Conservation (phyloP, 2,329 filamentous ascomycete genomes). For the Claviceps citrina region DNA sequence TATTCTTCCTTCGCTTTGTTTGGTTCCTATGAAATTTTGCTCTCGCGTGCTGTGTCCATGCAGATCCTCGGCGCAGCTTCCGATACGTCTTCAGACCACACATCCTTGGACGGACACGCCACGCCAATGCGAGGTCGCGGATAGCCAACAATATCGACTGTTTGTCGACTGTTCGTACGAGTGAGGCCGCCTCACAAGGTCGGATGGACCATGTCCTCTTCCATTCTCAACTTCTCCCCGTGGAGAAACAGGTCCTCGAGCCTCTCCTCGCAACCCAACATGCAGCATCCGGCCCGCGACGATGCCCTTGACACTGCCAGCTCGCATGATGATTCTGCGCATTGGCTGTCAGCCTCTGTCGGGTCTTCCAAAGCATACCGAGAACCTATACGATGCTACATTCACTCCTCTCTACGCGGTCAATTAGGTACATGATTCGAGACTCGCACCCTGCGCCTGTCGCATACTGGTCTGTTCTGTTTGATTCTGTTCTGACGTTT, state of each 20-base stretch:
- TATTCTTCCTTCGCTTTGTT: background rate
- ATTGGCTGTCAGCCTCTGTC: slow-evolving; percentile 25
- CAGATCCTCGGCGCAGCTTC: background rate
- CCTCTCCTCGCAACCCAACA: slow-evolving; percentile 19
- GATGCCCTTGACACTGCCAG: slow-evolving; percentile 14
- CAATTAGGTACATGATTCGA: slow-evolving; percentile 29
- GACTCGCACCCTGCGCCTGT: too few species aligned
- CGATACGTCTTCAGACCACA: background rate
- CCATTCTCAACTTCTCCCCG: slow-evolving; percentile 30
- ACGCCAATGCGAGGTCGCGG: slow-evolving; percentile 6
- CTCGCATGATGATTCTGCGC: slow-evolving; percentile 9
- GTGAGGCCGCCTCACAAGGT: too few species aligned
- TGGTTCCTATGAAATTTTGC: too few species aligned
- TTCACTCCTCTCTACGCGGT: slow-evolving; percentile 49
- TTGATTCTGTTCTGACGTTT: background rate
- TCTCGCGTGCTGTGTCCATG: background rate
- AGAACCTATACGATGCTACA: slow-evolving; percentile 57
- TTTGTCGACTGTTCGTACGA: too few species aligned
- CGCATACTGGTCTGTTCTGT: background rate
- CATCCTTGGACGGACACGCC: slow-evolving; percentile 7
- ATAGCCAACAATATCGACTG: too few species aligned
- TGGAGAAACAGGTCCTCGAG: slow-evolving; percentile 31
- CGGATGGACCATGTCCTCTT: slow-evolving; percentile 27
- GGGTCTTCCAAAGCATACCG: slow-evolving; percentile 28
- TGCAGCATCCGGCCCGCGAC: slow-evolving; percentile 12